A percentile compares a stretch with the other conserved stretches of the same genome.
Evolutionary conservation across 129 eudicot species (phyloP).

Genomic region (Sambucus nigra): DNA sequence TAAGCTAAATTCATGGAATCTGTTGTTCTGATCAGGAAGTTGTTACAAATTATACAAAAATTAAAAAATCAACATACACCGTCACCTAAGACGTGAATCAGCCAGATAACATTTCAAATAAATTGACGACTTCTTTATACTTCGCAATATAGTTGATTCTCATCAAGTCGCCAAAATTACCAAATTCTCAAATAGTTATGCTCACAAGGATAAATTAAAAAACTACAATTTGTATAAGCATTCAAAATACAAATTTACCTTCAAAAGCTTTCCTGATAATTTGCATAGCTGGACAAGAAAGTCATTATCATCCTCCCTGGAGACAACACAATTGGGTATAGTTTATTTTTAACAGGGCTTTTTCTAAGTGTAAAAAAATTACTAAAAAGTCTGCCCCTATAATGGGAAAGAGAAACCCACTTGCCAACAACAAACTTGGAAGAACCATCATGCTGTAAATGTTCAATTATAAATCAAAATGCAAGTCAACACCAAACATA

Average conservation of each 20-base stretch:
- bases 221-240: neutral
- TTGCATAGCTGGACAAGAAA: slow-evolving; percentile 87
- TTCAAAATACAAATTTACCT: slow-evolving; percentile 31
- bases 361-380: too few relatives aligned
- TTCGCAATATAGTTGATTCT: neutral
- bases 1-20: too few relatives aligned
- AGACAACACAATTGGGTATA: neutral
- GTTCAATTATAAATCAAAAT: neutral
- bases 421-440: too few relatives aligned
- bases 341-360: too few relatives aligned
- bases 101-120: neutral
- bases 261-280: slow-evolving; percentile 70
- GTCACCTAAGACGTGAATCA: too few relatives aligned
- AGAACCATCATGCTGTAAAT: neutral
- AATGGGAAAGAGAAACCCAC: too few relatives aligned
- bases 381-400: too few relatives aligned
- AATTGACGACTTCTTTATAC: neutral
- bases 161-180: neutral
- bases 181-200: neutral
- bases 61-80: too few relatives aligned
- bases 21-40: too few relatives aligned
- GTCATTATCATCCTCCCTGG: slow-evolving; percentile 89
- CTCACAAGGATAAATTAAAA: neutral
- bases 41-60: too few relatives aligned
- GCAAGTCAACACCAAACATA: neutral